Percentiles rank a stretch among this genome's conserved stretches.
Evolutionary conservation across 2,329 filamentous ascomycete species (phyloP).

Genomic region (Magnaporthiopsis rhizophila): DNA sequence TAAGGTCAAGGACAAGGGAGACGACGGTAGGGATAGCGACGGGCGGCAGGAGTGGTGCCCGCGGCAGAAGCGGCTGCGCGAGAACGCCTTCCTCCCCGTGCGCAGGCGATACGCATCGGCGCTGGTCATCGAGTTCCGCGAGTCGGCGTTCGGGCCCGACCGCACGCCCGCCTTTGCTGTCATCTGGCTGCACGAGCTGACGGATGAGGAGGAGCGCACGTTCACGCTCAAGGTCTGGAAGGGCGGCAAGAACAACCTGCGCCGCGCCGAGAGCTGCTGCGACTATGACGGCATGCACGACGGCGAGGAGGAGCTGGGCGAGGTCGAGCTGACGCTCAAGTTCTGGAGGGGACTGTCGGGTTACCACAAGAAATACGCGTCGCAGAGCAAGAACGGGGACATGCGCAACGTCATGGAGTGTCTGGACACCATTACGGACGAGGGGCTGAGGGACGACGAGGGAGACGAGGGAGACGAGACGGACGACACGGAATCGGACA

Average conservation of each 20-base stretch:
- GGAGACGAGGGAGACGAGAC: conserved; percentile 12
- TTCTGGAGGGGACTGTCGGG: conserved; percentile 55
- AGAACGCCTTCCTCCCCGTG: conserved; percentile 45
- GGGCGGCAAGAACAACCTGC: conserved; percentile 45
- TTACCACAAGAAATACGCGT: conserved; percentile 48
- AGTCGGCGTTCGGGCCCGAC: conserved; percentile 43
- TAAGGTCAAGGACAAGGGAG: background rate
- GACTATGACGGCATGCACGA: conserved; percentile 36
- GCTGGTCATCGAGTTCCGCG: conserved; percentile 50
- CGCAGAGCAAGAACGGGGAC: conserved; percentile 40
- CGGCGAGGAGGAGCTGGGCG: conserved; percentile 47
- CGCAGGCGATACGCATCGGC: conserved; percentile 52
- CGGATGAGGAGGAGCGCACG: conserved; percentile 56
- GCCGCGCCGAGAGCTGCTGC: conserved; percentile 25
- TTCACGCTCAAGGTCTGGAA: conserved; percentile 58
- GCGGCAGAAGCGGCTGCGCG: conserved; percentile 33
- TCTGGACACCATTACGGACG: conserved; percentile 51
- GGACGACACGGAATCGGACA: conserved; percentile 17
- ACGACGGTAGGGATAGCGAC: conserved; percentile 28
- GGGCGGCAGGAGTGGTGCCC: conserved; percentile 38
- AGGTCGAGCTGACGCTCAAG: conserved; percentile 47
- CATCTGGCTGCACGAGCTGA: conserved; percentile 62
- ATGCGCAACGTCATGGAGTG: conserved; percentile 56
- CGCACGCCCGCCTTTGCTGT: conserved; percentile 54
- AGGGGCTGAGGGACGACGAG: conserved; percentile 30